Percentiles rank a stretch among this genome's conserved stretches.
These are phyloP conservation scores for Physaria fendleri DNA, from an alignment of 345 rosid genomes.

Conservation along the genomic window DNA sequence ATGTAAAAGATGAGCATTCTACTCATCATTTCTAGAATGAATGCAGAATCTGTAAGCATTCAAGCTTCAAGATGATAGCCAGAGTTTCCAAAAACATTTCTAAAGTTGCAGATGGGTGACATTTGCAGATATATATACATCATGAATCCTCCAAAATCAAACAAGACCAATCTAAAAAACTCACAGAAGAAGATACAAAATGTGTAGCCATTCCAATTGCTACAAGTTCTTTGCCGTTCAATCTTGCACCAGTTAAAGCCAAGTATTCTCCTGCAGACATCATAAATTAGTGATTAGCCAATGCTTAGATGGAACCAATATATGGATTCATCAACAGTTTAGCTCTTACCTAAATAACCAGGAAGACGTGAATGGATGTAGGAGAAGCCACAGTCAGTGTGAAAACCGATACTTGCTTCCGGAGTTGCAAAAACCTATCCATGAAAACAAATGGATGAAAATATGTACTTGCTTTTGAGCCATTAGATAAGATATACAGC, in stretches of 20 bases:
- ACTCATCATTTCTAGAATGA: not conserved
- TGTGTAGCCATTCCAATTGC: conserved; percentile 77
- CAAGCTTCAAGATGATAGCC: not conserved
- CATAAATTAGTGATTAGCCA: conserved; percentile 4
- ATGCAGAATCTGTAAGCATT: not conserved
- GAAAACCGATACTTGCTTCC: conserved; percentile 92
- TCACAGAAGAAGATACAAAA: conserved; percentile 77
- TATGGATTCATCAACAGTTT: not conserved
- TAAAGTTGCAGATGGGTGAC: conserved; percentile 10
- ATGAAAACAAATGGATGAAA: too few species aligned
- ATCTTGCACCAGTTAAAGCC: conserved; percentile 83
- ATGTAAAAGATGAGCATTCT: conserved; percentile 2
- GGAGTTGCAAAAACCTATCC: conserved; percentile 83
- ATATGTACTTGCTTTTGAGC: not conserved
- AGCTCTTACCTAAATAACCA: conserved; percentile 64
- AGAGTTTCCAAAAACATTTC: not conserved
- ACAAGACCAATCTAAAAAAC: conserved; percentile 6
- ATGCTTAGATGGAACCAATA: not conserved
- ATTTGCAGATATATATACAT: too few species aligned
- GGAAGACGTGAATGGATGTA: conserved; percentile 82
- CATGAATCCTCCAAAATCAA: not conserved
- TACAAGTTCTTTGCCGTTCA: conserved; percentile 78
- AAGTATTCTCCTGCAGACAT: conserved; percentile 66
- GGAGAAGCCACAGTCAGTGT: conserved; percentile 89
- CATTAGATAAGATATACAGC: too few species aligned